Percentiles rank a stretch among this genome's conserved stretches.
Evolutionary conservation across 352 stramenopile genomes (phyloP).

Genomic region (Pythium aquatile): DNA sequence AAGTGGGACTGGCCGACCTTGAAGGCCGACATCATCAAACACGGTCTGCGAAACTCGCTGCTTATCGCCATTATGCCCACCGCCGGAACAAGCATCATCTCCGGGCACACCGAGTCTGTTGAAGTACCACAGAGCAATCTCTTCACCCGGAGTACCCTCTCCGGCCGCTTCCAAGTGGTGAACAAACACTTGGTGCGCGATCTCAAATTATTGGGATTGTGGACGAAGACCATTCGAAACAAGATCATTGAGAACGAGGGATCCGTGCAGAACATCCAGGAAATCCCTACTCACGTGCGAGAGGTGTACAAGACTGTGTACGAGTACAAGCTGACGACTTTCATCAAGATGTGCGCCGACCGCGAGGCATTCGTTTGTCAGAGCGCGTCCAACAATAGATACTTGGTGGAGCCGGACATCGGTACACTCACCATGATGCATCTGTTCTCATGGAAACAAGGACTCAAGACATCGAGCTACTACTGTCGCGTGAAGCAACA

Average conservation of each 20-base stretch:
- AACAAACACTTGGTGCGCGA: conserved; percentile 95
- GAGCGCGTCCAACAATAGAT: conserved; percentile 90
- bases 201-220: conserved; percentile 87
- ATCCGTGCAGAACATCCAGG: conserved; percentile 75
- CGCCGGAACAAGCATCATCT: conserved; percentile 95
- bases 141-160: conserved; percentile 92
- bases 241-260: conserved; percentile 93
- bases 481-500: conserved; percentile 75
- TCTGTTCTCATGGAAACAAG: conserved; percentile 96
- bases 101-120: conserved; percentile 94
- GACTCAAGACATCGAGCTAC: conserved; percentile 97
- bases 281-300: conserved; percentile 52
- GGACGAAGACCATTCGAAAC: conserved; percentile 91
- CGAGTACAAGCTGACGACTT: conserved; percentile 92
- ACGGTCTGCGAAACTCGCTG: conserved; percentile 94
- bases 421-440: conserved; percentile 94
- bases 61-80: conserved; percentile 96
- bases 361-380: conserved; percentile 94
- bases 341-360: conserved; percentile 94
- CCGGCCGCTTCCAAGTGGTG: conserved; percentile 94
- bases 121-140: conserved; percentile 96
- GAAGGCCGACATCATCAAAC: conserved; percentile 72
- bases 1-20: conserved; percentile 91
- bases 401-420: conserved; percentile 92
- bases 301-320: conserved; percentile 97